phyloP scores from a whole-genome alignment of 371 early-diverging fungal genomes.

The Mucor saturninus region DNA sequence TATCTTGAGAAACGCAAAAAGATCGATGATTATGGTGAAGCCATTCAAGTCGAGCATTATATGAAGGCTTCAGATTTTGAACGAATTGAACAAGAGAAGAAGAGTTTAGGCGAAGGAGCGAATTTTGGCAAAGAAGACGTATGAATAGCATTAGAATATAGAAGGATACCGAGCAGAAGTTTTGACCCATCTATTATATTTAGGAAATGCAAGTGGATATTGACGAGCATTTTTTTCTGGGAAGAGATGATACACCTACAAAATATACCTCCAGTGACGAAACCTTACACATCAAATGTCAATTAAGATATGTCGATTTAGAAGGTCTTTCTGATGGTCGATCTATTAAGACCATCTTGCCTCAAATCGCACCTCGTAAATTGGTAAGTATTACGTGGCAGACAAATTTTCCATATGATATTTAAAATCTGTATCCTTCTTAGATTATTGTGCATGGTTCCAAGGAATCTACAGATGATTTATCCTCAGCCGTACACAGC shows the following conservation, averaged over 20 bases:
- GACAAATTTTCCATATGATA: too few relatives aligned
- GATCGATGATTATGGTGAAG: conserved; percentile 96
- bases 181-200: background rate
- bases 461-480: conserved; percentile 64
- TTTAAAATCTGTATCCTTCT: background rate
- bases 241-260: conserved; percentile 67
- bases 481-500: conserved; percentile 62
- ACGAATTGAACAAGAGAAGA: conserved; percentile 39
- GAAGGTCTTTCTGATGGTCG: conserved; percentile 91
- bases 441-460: conserved; percentile 88
- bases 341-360: conserved; percentile 85
- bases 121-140: conserved; percentile 56
- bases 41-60: conserved; percentile 79
- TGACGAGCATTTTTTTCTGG: conserved; percentile 51
- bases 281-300: conserved; percentile 70
- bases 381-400: conserved; percentile 57
- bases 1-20: conserved; percentile 77
- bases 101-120: conserved; percentile 50
- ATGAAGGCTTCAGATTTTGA: conserved; percentile 59
- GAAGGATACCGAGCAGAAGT: background rate
- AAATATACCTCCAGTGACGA: conserved; percentile 72
- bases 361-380: conserved; percentile 84
- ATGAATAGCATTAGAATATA: background rate
- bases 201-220: conserved; percentile 51
- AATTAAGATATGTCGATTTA: conserved; percentile 83